Conservation (phyloP, 352 stramenopile genomes). For the Globisporangium iwayamae region DNA sequence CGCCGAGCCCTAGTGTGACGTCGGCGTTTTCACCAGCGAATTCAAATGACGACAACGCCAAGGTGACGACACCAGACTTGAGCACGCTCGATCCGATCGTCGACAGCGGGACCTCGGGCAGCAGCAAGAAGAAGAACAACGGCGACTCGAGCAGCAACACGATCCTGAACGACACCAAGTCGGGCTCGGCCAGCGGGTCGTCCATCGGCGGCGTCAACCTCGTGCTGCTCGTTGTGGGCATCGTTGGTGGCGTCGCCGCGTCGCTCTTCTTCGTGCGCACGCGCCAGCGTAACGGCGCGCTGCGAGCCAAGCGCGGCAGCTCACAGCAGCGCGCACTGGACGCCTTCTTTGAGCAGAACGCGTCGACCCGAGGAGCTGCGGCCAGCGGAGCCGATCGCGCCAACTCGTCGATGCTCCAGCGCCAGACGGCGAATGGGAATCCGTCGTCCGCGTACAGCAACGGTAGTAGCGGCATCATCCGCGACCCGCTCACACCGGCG, state of each 20-base stretch:
- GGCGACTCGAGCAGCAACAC: constrained; percentile 12
- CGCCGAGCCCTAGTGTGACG: neutral
- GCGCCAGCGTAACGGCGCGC: constrained; percentile 21
- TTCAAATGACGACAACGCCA: constrained; percentile 16
- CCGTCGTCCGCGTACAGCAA: constrained; percentile 20
- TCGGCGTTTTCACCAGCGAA: constrained; percentile 5
- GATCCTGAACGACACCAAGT: constrained; percentile 19
- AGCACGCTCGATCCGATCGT: constrained; percentile 37
- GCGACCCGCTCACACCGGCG: constrained; percentile 30
- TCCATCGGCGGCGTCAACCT: constrained; percentile 36
- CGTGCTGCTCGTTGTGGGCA: constrained; percentile 38
- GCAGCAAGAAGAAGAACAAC: constrained; percentile 13
- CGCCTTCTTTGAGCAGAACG: constrained; percentile 49
- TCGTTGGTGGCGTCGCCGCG: constrained; percentile 39
- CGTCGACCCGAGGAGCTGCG: constrained; percentile 22
- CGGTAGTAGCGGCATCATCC: constrained; percentile 10
- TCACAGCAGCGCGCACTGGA: constrained; percentile 46
- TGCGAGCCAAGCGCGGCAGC: constrained; percentile 23
- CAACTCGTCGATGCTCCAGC: constrained; percentile 4
- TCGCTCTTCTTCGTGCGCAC: constrained; percentile 61
- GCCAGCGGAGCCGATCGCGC: neutral
- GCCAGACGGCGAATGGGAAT: neutral
- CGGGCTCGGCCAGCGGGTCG: constrained; percentile 15
- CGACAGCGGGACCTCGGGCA: constrained; percentile 10
- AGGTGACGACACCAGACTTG: constrained; percentile 13